Percentiles rank a stretch among this genome's conserved stretches.
These are phyloP conservation scores for Mycena rebaudengoi DNA, from an alignment of 768 basidiomycete genomes.

Conservation along the genomic window DNA sequence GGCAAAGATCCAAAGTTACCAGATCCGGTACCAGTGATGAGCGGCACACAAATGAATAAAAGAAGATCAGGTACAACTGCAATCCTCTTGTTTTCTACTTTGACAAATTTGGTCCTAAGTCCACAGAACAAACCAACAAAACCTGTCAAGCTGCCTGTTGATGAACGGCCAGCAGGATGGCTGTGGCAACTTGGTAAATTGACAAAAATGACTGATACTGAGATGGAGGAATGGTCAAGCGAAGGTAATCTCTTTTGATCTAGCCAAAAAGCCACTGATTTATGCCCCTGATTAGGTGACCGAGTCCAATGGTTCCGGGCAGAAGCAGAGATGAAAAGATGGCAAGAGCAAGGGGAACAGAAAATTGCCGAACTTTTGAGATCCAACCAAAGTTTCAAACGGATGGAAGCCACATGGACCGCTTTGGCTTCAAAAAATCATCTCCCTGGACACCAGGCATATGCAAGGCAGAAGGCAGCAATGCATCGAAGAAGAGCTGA, in stretches of 20 bases:
- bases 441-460: background rate
- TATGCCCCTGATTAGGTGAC: background rate
- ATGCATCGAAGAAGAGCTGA: background rate
- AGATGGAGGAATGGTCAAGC: constrained; percentile 1
- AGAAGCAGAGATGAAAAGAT: constrained; percentile 1
- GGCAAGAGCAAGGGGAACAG: background rate
- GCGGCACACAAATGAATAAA: background rate
- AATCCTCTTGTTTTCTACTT: background rate
- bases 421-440: background rate
- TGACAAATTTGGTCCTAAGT: no score
- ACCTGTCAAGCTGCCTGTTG: background rate
- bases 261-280: background rate
- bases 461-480: background rate
- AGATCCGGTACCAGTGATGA: no score
- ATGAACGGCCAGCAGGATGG: background rate
- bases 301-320: background rate
- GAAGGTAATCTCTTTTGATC: background rate
- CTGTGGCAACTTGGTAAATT: constrained; percentile 1
- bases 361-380: background rate
- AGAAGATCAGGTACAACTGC: background rate
- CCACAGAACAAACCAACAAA: background rate
- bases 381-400: background rate
- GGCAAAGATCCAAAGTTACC: background rate
- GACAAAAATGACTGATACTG: background rate
- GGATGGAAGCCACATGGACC: background rate